Evolutionary conservation across 768 basidiomycete genomes (phyloP).

Genomic region (Boletellus emodensis): DNA sequence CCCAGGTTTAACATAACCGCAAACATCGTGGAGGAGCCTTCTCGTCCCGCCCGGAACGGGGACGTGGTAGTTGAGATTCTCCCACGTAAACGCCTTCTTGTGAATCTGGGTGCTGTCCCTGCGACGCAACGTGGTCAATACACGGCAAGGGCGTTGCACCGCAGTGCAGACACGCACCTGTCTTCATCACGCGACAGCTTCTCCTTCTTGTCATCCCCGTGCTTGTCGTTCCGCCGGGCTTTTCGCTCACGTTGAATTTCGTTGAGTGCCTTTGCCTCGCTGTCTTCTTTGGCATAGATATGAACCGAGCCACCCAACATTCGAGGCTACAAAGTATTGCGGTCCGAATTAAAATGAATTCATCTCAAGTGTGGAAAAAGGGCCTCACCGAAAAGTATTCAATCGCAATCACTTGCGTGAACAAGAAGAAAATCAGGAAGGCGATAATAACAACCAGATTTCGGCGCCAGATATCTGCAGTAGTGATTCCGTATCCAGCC

Average conservation of each 20-base stretch:
- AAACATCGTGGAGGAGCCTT: slow-evolving; percentile 69
- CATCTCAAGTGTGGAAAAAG: not conserved
- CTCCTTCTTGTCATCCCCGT: slow-evolving; percentile 24
- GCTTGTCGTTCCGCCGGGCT: slow-evolving; percentile 34
- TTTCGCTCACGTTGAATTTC: slow-evolving; percentile 51
- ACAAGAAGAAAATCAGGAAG: slow-evolving; percentile 66
- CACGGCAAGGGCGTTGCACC: not conserved
- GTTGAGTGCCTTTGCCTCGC: slow-evolving; percentile 53
- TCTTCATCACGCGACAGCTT: slow-evolving; percentile 16
- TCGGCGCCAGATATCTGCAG: slow-evolving; percentile 57
- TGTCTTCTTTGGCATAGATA: slow-evolving; percentile 58
- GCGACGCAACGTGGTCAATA: slow-evolving; percentile 3
- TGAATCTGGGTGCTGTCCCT: slow-evolving; percentile 2
- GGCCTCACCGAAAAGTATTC: slow-evolving; percentile 57
- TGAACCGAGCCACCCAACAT: slow-evolving; percentile 39
- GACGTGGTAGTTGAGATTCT: slow-evolving; percentile 70
- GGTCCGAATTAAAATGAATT: not conserved
- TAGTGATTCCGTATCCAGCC: slow-evolving; percentile 47
- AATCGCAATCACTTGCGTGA: slow-evolving; percentile 62
- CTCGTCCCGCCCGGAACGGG: slow-evolving; percentile 58
- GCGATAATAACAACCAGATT: slow-evolving; percentile 69
- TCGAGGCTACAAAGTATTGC: slow-evolving; percentile 27
- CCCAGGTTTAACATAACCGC: slow-evolving; percentile 80
- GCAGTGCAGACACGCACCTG: slow-evolving; percentile 10
- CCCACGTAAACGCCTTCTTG: slow-evolving; percentile 71